Base-by-base conservation (phyloP, 1,284 basidiomycete species). In the Rhodotorula sp. region DNA sequence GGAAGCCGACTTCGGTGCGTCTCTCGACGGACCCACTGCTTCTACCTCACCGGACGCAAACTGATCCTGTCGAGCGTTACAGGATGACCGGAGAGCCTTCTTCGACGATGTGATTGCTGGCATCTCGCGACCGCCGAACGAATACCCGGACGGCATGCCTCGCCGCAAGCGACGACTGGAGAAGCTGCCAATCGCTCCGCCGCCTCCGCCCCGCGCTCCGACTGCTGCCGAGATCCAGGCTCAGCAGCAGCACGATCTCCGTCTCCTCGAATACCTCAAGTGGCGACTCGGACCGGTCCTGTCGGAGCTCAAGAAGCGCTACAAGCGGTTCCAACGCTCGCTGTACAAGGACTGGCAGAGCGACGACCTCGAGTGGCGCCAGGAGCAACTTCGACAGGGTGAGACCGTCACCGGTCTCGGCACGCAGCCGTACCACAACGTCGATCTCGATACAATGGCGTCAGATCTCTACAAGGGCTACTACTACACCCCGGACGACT, bases 381-480 rank as follows among this genome's bases (percentile, higher is more conserved):
- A 71, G 70, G 64, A 67, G 55, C 75, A 78, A 49, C 78, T 78
- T 22, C 76, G 78, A 60, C 76, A 75, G 60, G 37, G 75, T 79
- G 48, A 81, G 33, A 26, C 59, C 7, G 66, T 76, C 37, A 65
- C 66, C 15, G 75, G 75, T 6, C 73, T 74, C 65, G 75, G 75
- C 30, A 66, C 64, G 37, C 75, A 76, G 67, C 75, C 75, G 12
- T 79, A 91, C 30, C 90, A 87, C 79, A 87, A 94, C 77, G 88
- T 95, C 83, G 92, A 95, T 79, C 85, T 99, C 44, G 95, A 98
- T 79, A 88, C 86, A 75, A 94, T 99, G 86, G 90, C 95, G 77
- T 83, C 86, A 49, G 88, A 92, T 67, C 84, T 99, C 22, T 93
- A 93, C 82, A 89, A 88, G 79, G 88, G 89, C 69, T 88, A 88